Evolutionary conservation across 345 rosid species (phyloP).

Genomic region (Durio zibethinus): DNA sequence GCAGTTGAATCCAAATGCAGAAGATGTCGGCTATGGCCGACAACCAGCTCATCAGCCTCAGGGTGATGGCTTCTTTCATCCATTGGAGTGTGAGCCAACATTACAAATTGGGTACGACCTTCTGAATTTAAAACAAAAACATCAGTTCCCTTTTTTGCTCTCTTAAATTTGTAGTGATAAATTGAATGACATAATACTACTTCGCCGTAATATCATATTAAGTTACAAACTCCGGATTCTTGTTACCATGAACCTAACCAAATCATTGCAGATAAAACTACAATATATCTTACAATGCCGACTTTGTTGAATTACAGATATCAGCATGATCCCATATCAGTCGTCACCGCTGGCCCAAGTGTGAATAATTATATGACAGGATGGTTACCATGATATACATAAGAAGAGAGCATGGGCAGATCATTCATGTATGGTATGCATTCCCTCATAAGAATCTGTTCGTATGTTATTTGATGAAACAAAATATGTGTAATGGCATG

Average conservation of each 20-base stretch:
- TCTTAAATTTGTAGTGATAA: too few species aligned
- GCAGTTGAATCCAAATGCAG: conserved; percentile 58
- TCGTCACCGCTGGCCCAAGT: conserved; percentile 73
- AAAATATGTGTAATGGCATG: neutral
- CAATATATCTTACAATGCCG: neutral
- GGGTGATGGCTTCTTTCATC: conserved; percentile 69
- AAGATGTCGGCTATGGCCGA: conserved; percentile 61
- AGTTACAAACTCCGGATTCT: neutral
- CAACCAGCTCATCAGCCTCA: conserved; percentile 50
- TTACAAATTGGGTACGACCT: conserved; percentile 75
- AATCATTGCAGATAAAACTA: neutral
- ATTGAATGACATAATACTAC: too few species aligned
- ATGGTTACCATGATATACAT: conserved; percentile 65
- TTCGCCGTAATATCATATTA: neutral
- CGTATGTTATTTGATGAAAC: neutral
- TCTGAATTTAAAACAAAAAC: neutral
- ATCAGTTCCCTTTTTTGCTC: too few species aligned
- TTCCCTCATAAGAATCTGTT: neutral
- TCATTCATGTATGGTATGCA: neutral
- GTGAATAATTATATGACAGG: conserved; percentile 77
- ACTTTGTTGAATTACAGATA: conserved; percentile 42
- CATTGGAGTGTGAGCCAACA: conserved; percentile 82
- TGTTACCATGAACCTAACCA: neutral
- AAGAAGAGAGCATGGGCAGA: neutral
- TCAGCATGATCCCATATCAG: conserved; percentile 53